A percentile compares a stretch with the other conserved stretches of the same genome.
Evolutionary conservation across 768 basidiomycete genomes (phyloP).

Genomic region (Leucocoprinus leucothites): DNA sequence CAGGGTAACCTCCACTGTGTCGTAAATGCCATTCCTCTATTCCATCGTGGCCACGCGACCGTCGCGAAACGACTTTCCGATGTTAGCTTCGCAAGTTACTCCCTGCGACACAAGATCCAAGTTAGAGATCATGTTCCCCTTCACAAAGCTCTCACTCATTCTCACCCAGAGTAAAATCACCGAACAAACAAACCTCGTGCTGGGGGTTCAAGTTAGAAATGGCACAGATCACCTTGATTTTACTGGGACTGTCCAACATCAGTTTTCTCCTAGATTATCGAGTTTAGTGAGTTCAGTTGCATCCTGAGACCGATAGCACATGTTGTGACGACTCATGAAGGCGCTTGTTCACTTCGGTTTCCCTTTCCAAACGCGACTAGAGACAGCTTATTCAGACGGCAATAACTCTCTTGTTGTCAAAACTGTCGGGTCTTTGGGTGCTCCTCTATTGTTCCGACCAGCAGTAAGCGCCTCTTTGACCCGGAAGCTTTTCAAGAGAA

Average conservation of each 20-base stretch:
- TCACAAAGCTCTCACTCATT: not conserved
- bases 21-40: constrained; percentile 40
- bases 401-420: constrained; percentile 42
- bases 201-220: constrained; percentile 27
- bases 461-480: constrained; percentile 38
- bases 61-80: not conserved
- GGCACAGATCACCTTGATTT: constrained; percentile 37
- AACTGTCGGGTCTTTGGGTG: constrained; percentile 31
- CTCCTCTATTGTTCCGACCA: constrained; percentile 29
- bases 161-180: constrained; percentile 42
- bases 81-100: constrained; percentile 5
- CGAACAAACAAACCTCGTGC: constrained; percentile 38
- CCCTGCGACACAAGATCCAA: constrained; percentile 13
- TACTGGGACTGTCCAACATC: constrained; percentile 71
- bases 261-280: constrained; percentile 63
- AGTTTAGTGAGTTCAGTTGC: constrained; percentile 36
- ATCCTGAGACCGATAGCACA: not conserved
- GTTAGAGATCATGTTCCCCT: constrained; percentile 1
- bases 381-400: constrained; percentile 46
- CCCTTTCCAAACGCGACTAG: constrained; percentile 38
- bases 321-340: constrained; percentile 21
- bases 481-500: constrained; percentile 50
- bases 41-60: not conserved
- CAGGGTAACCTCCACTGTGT: constrained; percentile 42
- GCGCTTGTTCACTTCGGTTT: constrained; percentile 36